These are phyloP conservation scores for Colletotrichum sp. DNA, from an alignment of 2,329 filamentous ascomycete genomes.

Conservation along the genomic window DNA sequence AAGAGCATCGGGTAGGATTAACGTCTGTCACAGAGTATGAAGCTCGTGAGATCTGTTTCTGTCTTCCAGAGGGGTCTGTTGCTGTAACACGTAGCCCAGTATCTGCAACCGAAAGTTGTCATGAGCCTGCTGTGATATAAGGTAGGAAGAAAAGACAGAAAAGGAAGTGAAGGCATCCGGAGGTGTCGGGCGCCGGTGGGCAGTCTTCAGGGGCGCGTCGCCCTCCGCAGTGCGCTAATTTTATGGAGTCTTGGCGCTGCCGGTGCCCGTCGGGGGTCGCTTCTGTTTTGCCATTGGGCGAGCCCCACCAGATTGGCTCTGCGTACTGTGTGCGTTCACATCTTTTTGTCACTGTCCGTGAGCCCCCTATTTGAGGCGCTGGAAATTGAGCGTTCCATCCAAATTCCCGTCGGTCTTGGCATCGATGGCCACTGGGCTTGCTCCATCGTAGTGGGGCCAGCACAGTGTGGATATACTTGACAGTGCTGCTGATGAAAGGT, in stretches of 20 bases:
- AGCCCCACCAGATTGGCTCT: background rate
- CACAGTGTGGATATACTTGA: background rate
- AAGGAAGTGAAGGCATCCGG: background rate
- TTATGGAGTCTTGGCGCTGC: conserved; percentile 16
- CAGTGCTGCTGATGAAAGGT: background rate
- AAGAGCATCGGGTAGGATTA: accelerated
- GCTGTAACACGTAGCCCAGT: background rate
- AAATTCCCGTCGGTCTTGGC: conserved; percentile 17
- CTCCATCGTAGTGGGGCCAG: background rate
- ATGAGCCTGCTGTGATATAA: background rate
- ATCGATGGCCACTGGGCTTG: background rate
- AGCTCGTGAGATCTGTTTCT: background rate
- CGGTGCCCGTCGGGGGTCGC: background rate
- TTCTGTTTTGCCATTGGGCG: background rate
- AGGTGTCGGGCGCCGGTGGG: background rate
- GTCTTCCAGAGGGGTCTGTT: background rate
- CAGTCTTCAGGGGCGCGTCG: background rate
- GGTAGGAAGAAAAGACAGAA: background rate
- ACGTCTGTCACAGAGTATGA: background rate
- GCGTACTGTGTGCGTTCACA: background rate
- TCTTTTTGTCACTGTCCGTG: background rate
- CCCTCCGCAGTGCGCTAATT: conserved; percentile 9
- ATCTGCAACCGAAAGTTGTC: background rate
- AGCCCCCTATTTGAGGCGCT: background rate
- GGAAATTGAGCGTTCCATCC: conserved; percentile 14